Conservation (phyloP, 805 yeast genomes). For the Millerozyma miso region DNA sequence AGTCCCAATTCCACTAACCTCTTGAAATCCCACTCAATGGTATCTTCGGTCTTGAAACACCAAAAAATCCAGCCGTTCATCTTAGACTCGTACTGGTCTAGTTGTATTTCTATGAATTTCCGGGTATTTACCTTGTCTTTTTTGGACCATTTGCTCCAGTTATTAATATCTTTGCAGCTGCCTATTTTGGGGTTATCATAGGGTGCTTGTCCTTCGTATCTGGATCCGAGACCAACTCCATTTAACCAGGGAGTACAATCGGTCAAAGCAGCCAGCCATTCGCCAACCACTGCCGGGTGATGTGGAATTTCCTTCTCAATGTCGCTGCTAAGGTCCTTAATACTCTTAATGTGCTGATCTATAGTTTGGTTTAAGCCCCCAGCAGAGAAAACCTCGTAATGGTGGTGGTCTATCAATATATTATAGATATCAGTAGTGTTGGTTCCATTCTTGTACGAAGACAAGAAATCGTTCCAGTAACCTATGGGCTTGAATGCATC, state of each 20-base stretch:
- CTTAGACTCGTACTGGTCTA: slow-evolving; percentile 44
- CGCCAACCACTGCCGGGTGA: slow-evolving; percentile 58
- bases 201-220: slow-evolving; percentile 48
- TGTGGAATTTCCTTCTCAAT: slow-evolving; percentile 33
- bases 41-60: slow-evolving; percentile 65
- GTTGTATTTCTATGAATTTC: slow-evolving; percentile 56
- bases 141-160: slow-evolving; percentile 38
- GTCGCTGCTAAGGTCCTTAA: slow-evolving; percentile 25
- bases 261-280: slow-evolving; percentile 68
- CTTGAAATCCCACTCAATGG: slow-evolving; percentile 64
- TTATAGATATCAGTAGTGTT: slow-evolving; percentile 22
- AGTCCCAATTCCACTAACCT: slow-evolving; percentile 45
- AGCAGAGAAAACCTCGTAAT: slow-evolving; percentile 33
- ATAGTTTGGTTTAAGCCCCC: slow-evolving; percentile 23
- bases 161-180: slow-evolving; percentile 38
- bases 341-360: slow-evolving; percentile 29
- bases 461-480: slow-evolving; percentile 49
- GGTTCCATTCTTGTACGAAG: slow-evolving; percentile 7
- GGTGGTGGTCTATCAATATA: slow-evolving; percentile 38
- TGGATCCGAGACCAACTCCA: slow-evolving; percentile 64
- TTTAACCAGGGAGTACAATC: slow-evolving; percentile 70
- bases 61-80: slow-evolving; percentile 65
- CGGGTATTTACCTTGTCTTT: slow-evolving; percentile 43
- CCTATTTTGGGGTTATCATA: slow-evolving; percentile 32
- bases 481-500: slow-evolving; percentile 61